Percentiles rank a stretch among this genome's conserved stretches.
Conservation (phyloP, 192 early-diverging fungal genomes). For the Haplosporangium gracile region DNA sequence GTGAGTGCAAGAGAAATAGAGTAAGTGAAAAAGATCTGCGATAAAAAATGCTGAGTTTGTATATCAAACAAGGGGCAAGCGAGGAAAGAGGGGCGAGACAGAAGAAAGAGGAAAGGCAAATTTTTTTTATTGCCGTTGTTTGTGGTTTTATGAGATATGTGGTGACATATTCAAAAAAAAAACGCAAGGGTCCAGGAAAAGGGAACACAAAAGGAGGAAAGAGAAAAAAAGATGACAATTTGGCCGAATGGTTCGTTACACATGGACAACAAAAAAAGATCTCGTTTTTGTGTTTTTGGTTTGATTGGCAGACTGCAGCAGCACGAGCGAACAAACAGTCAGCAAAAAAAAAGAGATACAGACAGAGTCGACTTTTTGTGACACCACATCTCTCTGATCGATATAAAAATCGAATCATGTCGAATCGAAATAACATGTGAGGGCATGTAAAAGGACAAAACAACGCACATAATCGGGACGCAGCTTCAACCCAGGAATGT, state of each 20-base stretch:
- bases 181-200: slow-evolving; percentile 2
- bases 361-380: neutral
- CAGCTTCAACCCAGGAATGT: too few species aligned
- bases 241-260: neutral
- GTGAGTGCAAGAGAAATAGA: too few species aligned
- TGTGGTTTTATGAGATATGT: neutral
- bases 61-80: neutral
- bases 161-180: neutral
- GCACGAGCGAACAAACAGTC: neutral
- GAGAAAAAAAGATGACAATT: neutral
- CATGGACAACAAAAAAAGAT: neutral
- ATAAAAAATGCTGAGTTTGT: neutral
- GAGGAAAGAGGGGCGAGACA: neutral
- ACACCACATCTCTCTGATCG: neutral
- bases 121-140: neutral
- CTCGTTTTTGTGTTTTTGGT: neutral
- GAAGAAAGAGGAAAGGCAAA: neutral
- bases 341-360: neutral
- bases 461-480: too few species aligned
- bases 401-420: neutral
- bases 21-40: too few species aligned
- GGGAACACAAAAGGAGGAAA: neutral
- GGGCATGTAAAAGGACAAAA: neutral
- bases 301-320: neutral
- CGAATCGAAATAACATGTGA: slow-evolving; percentile 1